Evolutionary conservation across 1,284 basidiomycete species (phyloP).

Genomic region (Ceratobasidium sp.): DNA sequence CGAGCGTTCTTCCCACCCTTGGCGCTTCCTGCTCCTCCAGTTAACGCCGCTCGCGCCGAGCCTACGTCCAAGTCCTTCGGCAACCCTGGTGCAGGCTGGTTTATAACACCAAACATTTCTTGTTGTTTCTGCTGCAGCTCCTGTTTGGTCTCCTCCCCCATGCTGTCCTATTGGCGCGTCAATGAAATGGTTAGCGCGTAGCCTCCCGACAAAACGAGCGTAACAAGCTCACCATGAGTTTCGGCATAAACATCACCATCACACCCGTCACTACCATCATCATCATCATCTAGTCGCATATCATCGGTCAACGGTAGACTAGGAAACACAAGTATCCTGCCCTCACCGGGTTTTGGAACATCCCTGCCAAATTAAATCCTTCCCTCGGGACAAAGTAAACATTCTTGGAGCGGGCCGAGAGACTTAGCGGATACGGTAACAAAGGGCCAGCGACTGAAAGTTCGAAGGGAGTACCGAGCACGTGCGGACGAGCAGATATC

Average conservation of each 20-base stretch:
- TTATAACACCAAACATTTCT: constrained; percentile 33
- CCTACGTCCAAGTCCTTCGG: constrained; percentile 25
- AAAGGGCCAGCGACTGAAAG: constrained; percentile 28
- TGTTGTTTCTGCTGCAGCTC: constrained; percentile 26
- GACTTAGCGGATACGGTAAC: constrained; percentile 31
- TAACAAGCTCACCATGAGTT: constrained; percentile 35
- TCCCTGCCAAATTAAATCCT: constrained; percentile 39
- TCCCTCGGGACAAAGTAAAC: constrained; percentile 30
- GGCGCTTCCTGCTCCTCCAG: constrained; percentile 18
- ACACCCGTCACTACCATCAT: constrained; percentile 33
- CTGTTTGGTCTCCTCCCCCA: constrained; percentile 37
- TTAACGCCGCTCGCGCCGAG: constrained; percentile 10
- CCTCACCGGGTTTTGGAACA: constrained; percentile 41
- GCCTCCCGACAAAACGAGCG: background rate
- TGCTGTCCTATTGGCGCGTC: constrained; percentile 21
- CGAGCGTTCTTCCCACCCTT: constrained; percentile 22
- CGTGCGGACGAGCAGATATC: constrained; percentile 25
- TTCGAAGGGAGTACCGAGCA: constrained; percentile 41
- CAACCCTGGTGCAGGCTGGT: constrained; percentile 12
- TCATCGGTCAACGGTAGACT: constrained; percentile 2
- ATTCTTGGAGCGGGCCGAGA: constrained; percentile 31
- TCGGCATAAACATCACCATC: constrained; percentile 41
- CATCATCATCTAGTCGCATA: constrained; percentile 34
- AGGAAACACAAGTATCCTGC: background rate
- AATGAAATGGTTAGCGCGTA: background rate